Conservation (phyloP, 805 yeast species). For the Ogataea allantospora region DNA sequence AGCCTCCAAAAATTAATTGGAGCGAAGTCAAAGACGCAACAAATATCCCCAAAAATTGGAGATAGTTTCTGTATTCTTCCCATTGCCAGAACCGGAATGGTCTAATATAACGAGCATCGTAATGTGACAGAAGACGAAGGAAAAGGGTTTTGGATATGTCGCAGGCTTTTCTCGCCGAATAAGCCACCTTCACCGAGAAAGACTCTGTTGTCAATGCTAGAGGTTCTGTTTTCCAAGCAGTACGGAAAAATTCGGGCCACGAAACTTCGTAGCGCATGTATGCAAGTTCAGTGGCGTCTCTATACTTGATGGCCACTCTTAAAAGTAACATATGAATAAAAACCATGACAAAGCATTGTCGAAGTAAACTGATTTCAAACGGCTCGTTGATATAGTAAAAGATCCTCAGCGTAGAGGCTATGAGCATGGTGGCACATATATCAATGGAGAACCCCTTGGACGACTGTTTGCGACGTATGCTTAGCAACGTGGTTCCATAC, state of each 20-base stretch:
- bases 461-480: slow-evolving; percentile 61
- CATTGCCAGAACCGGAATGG: slow-evolving; percentile 85
- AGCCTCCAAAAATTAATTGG: slow-evolving; percentile 25
- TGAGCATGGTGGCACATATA: slow-evolving; percentile 86
- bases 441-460: slow-evolving; percentile 86
- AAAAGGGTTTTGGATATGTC: slow-evolving; percentile 18
- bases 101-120: slow-evolving; percentile 67
- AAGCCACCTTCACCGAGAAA: background rate
- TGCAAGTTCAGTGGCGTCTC: slow-evolving; percentile 42
- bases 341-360: slow-evolving; percentile 87
- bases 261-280: slow-evolving; percentile 25
- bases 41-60: slow-evolving; percentile 50
- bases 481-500: slow-evolving; percentile 77
- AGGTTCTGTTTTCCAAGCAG: slow-evolving; percentile 7
- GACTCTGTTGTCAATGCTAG: background rate
- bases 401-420: slow-evolving; percentile 71
- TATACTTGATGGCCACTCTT: slow-evolving; percentile 57
- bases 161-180: slow-evolving; percentile 12
- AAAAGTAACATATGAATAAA: slow-evolving; percentile 67
- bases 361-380: slow-evolving; percentile 70
- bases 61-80: slow-evolving; percentile 34
- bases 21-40: slow-evolving; percentile 17
- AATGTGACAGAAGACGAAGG: slow-evolving; percentile 50
- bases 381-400: slow-evolving; percentile 78
- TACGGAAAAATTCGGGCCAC: slow-evolving; percentile 28